Percentiles rank a stretch among this genome's conserved stretches.
phyloP scores from a whole-genome alignment of 169 alveolate species.

The Toxoplasma gondii region DNA sequence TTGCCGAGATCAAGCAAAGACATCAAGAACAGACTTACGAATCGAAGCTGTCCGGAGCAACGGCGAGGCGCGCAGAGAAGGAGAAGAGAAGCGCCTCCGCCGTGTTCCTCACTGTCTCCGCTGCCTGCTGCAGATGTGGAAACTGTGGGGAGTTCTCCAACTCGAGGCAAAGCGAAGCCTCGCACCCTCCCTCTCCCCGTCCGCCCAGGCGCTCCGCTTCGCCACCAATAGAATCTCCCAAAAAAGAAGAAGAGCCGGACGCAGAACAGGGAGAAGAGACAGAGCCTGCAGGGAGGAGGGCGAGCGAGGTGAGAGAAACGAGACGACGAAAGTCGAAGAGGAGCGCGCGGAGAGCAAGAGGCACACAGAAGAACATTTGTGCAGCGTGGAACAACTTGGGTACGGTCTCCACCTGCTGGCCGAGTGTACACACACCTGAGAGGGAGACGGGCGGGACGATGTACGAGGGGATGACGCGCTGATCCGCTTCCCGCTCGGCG shows the following conservation, averaged over 20 bases:
- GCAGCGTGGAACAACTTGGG: background rate
- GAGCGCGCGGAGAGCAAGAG: slow-evolving; percentile 7
- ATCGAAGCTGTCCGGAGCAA: background rate
- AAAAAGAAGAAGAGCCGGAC: background rate
- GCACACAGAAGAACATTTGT: background rate
- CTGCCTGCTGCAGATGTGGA: background rate
- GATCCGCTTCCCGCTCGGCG: background rate
- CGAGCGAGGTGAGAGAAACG: background rate
- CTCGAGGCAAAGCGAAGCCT: background rate
- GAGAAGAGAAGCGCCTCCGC: background rate
- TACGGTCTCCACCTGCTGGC: background rate
- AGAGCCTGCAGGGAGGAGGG: background rate
- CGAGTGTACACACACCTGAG: slow-evolving; percentile 34
- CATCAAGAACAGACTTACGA: background rate
- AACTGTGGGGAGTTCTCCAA: background rate
- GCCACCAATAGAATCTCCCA: too few relatives aligned
- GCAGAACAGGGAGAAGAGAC: background rate
- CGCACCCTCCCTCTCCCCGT: background rate
- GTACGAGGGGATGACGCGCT: background rate
- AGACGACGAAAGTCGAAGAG: slow-evolving; percentile 15
- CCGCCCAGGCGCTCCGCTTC: background rate
- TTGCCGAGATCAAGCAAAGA: too few relatives aligned
- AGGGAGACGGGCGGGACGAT: background rate
- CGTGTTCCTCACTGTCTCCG: background rate
- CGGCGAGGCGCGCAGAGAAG: background rate